These are phyloP conservation scores for Zymoseptoria brevis DNA, from an alignment of 2,329 filamentous ascomycete genomes.

Conservation along the genomic window DNA sequence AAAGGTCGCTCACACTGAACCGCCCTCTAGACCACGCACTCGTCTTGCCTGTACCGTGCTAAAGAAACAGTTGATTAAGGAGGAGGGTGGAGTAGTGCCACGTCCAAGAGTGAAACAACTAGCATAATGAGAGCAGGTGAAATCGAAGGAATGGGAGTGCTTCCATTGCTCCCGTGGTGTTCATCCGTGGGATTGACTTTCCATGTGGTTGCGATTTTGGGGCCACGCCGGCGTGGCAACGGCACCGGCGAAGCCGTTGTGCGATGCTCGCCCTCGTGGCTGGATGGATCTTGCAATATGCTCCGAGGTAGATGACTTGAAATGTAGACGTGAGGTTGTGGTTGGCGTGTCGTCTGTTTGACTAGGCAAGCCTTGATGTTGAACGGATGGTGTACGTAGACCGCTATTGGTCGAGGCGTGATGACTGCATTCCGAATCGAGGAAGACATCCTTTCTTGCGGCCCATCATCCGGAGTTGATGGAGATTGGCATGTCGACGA, in stretches of 20 bases:
- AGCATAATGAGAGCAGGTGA: background rate
- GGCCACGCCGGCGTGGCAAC: background rate
- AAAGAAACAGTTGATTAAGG: background rate
- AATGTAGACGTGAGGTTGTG: background rate
- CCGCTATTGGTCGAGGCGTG: background rate
- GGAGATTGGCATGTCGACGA: background rate
- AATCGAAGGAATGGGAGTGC: background rate
- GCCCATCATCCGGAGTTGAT: background rate
- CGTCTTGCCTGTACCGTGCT: background rate
- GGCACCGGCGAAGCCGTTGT: background rate
- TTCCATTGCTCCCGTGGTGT: background rate
- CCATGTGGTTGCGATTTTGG: background rate
- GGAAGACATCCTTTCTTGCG: background rate
- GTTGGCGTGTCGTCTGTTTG: background rate
- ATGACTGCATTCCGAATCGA: background rate
- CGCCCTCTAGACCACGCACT: background rate
- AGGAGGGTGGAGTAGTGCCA: background rate
- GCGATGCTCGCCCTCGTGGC: background rate
- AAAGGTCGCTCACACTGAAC: background rate
- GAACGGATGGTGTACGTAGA: background rate
- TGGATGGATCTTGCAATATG: background rate
- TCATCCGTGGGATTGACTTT: background rate
- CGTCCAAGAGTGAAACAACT: background rate
- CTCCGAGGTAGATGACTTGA: background rate
- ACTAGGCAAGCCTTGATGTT: background rate